Evolutionary conservation across 148 eudicot species (phyloP).

Genomic region (Camellia granthamiana): DNA sequence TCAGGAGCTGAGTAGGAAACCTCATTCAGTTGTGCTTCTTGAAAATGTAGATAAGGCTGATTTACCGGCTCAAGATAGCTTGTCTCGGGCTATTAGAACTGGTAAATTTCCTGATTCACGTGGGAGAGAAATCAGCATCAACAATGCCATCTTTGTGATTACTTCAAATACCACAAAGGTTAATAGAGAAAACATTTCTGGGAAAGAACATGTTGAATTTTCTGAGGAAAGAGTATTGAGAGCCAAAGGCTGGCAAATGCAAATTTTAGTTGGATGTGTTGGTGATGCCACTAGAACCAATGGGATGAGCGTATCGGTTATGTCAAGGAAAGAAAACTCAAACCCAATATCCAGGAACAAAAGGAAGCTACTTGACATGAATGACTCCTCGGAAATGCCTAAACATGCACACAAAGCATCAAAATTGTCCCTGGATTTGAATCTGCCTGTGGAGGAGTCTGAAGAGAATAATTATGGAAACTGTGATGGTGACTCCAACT

Average conservation of each 20-base stretch:
- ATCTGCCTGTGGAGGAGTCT: conserved; percentile 47
- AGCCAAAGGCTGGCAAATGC: conserved; percentile 67
- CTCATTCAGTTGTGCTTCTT: conserved; percentile 64
- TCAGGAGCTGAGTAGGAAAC: conserved; percentile 65
- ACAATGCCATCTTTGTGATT: conserved; percentile 45
- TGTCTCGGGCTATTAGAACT: conserved; percentile 59
- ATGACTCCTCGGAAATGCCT: conserved; percentile 22
- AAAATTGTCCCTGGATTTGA: conserved; percentile 59
- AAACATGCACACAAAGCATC: conserved; percentile 23
- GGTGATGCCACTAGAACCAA: conserved; percentile 15
- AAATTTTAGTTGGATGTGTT: conserved; percentile 36
- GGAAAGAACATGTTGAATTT: conserved; percentile 38
- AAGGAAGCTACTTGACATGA: conserved; percentile 38
- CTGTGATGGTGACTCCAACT: conserved; percentile 25
- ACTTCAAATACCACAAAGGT: conserved; percentile 23
- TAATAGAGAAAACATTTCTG: conserved; percentile 21
- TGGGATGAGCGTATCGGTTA: conserved; percentile 30
- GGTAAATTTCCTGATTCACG: conserved; percentile 64
- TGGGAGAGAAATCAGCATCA: conserved; percentile 62
- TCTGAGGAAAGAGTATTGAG: conserved; percentile 59
- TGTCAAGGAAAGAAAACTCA: conserved; percentile 19
- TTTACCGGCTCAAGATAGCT: conserved; percentile 50
- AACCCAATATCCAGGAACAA: conserved; percentile 24
- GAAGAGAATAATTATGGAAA: conserved; percentile 25
- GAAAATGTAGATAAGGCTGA: conserved; percentile 83